phyloP scores from a whole-genome alignment of 441 rosid species.

The Croton setiger region DNA sequence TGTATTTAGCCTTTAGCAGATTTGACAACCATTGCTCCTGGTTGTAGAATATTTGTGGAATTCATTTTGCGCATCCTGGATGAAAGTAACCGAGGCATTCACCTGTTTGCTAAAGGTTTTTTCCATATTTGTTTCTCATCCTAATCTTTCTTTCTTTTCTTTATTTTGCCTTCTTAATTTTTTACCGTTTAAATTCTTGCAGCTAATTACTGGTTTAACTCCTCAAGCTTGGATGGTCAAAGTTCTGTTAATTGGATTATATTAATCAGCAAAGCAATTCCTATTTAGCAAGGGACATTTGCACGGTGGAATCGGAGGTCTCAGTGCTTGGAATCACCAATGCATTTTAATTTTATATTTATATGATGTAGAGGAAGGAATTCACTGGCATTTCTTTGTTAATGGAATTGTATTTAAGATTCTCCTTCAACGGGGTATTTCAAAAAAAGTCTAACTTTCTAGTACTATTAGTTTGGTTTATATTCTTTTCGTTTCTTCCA shows the following conservation, averaged over 20 bases:
- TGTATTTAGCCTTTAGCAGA: neutral
- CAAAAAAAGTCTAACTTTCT: no score
- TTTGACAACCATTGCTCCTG: neutral
- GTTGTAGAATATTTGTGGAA: neutral
- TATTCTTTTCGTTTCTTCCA: no score
- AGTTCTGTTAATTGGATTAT: neutral
- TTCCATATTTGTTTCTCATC: neutral
- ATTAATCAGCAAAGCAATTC: neutral
- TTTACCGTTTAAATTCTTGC: neutral
- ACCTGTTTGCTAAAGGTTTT: neutral
- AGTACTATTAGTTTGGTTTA: no score
- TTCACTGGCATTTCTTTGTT: no score
- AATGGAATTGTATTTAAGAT: no score
- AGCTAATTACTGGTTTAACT: neutral
- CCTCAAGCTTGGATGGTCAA: slow-evolving; percentile 1
- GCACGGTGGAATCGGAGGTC: neutral
- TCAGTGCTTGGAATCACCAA: neutral
- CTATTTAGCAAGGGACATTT: neutral
- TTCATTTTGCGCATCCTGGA: neutral
- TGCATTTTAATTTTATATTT: neutral
- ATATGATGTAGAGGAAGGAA: no score
- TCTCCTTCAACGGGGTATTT: no score
- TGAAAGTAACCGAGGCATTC: neutral
- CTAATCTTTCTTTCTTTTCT: neutral
- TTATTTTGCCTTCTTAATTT: neutral